phyloP scores from a whole-genome alignment of 257 asterid species.

The Plantago major region DNA sequence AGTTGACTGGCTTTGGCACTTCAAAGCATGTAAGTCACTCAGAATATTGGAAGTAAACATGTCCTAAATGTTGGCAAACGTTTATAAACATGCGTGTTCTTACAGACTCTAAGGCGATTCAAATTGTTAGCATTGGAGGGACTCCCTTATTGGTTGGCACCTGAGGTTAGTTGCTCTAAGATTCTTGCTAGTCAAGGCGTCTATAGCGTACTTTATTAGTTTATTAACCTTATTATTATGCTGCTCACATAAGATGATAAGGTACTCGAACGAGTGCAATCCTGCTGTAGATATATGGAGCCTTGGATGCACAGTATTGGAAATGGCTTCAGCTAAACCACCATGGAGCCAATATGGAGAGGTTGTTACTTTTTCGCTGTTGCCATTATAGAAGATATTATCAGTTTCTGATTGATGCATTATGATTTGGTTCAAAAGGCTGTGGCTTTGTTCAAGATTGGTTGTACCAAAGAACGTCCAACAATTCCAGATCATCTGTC shows the following conservation, averaged over 20 bases:
- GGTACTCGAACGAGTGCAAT: constrained; percentile 76
- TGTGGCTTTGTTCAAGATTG: constrained; percentile 63
- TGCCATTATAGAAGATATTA: neutral
- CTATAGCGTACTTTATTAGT: constrained; percentile 10
- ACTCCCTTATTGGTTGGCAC: constrained; percentile 99
- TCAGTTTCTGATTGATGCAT: constrained; percentile 8
- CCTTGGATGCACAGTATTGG: constrained; percentile 97
- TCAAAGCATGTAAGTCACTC: constrained; percentile 55
- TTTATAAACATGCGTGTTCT: neutral
- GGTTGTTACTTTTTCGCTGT: constrained; percentile 40
- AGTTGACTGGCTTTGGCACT: constrained; percentile 59
- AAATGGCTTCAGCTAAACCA: constrained; percentile 96
- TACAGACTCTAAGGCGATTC: constrained; percentile 50
- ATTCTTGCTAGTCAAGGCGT: constrained; percentile 9
- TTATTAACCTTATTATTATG: constrained; percentile 7
- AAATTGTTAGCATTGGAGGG: constrained; percentile 70
- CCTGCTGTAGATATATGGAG: constrained; percentile 99
- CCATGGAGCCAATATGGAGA: constrained; percentile 98
- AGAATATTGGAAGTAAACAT: neutral
- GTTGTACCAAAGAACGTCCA: constrained; percentile 67
- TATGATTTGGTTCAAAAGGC: constrained; percentile 35
- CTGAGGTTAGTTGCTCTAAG: constrained; percentile 58
- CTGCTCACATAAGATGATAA: constrained; percentile 38
- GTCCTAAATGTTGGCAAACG: neutral
- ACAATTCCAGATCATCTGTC: constrained; percentile 71